Evolutionary conservation across 495 filamentous ascomycete species (phyloP), one percentile per base, ranked within the genome.

Genomic region (Lentithecium fluviatile): DNA sequence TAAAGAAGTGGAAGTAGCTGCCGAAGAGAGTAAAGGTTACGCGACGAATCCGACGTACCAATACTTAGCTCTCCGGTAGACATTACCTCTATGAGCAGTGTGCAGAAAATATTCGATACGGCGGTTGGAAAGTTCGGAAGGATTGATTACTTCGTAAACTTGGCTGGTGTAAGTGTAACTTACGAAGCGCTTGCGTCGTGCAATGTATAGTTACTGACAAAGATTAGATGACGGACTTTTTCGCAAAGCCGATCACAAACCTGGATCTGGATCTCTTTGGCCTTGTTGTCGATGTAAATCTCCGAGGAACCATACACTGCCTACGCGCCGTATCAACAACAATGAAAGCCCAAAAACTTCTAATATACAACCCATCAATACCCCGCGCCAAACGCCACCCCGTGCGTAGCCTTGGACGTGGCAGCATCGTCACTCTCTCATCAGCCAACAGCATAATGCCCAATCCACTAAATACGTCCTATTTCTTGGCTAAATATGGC

Each of bases 401-500:
- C 17, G n/a, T n/a, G n/a, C 51, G 51, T 1, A 21, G 8, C 34
- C 34, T 54, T 17, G 32, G 32, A 19, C 51, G 46, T 2, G 46
- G 46, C 17, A 6, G 6, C 23, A 49, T 49, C 15, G 24, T 49
- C 19, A 49, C 7, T 26, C 12, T 49, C 2, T 6, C 6, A 2
- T 49, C 46, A 6, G 24, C 24, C 17, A 5, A 21, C 46, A 19
- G 4, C 3, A 26, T 19, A 6, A 3, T 5, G 19, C 19, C 19
- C 23, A 6, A 6, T 15, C 5, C 46, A 2, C 17, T 49, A 2
- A 49, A n/a, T n/a, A n/a, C n/a, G n/a, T n/a, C 42, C n/a, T 65
- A 65, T 38, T 24, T 26, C 3, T 37, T 57, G 1, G 12, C 56
- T 7, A 65, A 64, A 40, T 49, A 55, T 29, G 62, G 37, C 6